A percentile compares a stretch with the other conserved stretches of the same genome.
Conservation (phyloP, 257 asterid species). For the Solanum etuberosum region DNA sequence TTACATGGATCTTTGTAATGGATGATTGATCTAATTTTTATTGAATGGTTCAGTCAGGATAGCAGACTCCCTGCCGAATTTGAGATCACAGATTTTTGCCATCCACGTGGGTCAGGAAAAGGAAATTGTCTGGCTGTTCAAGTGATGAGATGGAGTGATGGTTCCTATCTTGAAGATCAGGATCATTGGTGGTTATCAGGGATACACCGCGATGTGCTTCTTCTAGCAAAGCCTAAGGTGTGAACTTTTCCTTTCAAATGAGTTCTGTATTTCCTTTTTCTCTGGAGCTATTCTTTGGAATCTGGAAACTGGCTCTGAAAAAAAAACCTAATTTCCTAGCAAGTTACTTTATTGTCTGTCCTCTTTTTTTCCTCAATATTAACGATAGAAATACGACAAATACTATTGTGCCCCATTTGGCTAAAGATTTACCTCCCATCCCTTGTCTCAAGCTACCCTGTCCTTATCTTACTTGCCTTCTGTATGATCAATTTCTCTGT, state of each 20-base stretch:
- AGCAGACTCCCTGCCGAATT: constrained; percentile 97
- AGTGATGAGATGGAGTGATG: constrained; percentile 97
- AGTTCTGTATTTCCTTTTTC: not conserved
- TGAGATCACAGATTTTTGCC: constrained; percentile 84
- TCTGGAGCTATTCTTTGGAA: not conserved
- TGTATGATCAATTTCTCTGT: not conserved
- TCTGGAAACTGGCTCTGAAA: not conserved
- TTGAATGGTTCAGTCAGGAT: constrained; percentile 62
- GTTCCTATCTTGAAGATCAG: constrained; percentile 98
- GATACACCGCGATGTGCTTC: constrained; percentile 91
- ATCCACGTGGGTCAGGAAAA: constrained; percentile 66
- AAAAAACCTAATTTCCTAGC: not conserved
- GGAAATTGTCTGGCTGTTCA: constrained; percentile 80
- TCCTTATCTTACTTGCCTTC: not conserved
- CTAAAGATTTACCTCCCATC: not conserved
- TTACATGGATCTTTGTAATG: not conserved
- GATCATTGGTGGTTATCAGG: constrained; percentile 99
- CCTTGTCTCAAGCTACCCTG: not conserved
- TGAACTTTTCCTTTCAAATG: constrained; percentile 1
- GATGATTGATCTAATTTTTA: constrained; percentile 1
- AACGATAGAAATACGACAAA: not conserved
- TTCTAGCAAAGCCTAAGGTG: constrained; percentile 91
- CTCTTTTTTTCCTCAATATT: not conserved
- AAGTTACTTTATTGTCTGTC: not conserved
- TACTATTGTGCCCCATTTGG: not conserved